Evolutionary conservation across 352 stramenopile species (phyloP).

Genomic region (Pythium sukuiense): DNA sequence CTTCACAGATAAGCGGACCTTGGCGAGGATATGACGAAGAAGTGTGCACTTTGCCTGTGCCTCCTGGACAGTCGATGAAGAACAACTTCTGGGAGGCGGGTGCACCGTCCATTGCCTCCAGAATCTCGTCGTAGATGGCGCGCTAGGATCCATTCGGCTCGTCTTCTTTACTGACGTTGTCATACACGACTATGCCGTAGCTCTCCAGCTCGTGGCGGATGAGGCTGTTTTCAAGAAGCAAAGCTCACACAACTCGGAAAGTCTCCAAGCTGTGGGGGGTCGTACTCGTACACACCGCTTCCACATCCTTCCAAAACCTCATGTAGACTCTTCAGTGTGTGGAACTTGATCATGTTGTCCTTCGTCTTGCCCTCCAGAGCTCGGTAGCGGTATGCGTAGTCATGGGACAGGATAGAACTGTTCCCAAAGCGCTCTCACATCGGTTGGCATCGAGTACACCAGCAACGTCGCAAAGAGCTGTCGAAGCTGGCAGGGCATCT

Average conservation of each 20-base stretch:
- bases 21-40: constrained; percentile 24
- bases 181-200: neutral
- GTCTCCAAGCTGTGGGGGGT: constrained; percentile 14
- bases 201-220: neutral
- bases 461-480: constrained; percentile 35
- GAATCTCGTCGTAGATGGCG: constrained; percentile 20
- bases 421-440: constrained; percentile 21
- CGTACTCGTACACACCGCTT: constrained; percentile 4
- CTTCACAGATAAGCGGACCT: constrained; percentile 20
- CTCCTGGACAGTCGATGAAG: constrained; percentile 31
- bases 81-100: constrained; percentile 18
- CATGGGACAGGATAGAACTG: constrained; percentile 24
- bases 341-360: constrained; percentile 17
- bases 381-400: constrained; percentile 5
- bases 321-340: constrained; percentile 21
- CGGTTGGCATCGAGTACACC: constrained; percentile 14
- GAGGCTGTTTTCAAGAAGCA: constrained; percentile 9
- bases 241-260: constrained; percentile 7
- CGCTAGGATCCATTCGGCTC: constrained; percentile 15
- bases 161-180: constrained; percentile 2
- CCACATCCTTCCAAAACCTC: constrained; percentile 12
- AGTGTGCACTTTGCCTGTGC: constrained; percentile 33
- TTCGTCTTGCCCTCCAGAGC: neutral
- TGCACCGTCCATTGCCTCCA: constrained; percentile 4
- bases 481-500: constrained; percentile 35